Percentiles rank a stretch among this genome's conserved stretches.
Conservation (phyloP, 208 protist species). For the Zelonia costaricensis region DNA sequence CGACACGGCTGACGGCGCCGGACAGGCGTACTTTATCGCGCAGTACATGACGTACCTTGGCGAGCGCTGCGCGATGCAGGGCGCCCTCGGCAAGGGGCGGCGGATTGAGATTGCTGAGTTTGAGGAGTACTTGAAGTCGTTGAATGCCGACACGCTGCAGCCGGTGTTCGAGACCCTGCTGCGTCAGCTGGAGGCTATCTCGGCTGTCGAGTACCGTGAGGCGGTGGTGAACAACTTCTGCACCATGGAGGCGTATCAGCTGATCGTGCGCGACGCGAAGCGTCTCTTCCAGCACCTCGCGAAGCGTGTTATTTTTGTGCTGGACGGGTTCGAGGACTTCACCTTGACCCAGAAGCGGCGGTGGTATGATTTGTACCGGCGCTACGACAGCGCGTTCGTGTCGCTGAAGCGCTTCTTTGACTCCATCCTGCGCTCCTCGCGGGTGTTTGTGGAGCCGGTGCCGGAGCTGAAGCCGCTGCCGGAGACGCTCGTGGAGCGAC, state of each 20-base stretch:
- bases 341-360: slow-evolving; percentile 36
- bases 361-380: slow-evolving; percentile 47
- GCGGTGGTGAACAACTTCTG: slow-evolving; percentile 79
- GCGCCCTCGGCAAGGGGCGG: slow-evolving; percentile 26
- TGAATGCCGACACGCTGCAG: slow-evolving; percentile 39
- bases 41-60: slow-evolving; percentile 70
- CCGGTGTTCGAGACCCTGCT: slow-evolving; percentile 49
- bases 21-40: slow-evolving; percentile 58
- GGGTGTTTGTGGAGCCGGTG: slow-evolving; percentile 51
- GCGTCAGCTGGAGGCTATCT: slow-evolving; percentile 32
- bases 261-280: slow-evolving; percentile 64
- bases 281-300: slow-evolving; percentile 63
- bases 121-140: slow-evolving; percentile 41
- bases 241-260: slow-evolving; percentile 70
- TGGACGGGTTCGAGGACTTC: slow-evolving; percentile 64
- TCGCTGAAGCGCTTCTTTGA: slow-evolving; percentile 51
- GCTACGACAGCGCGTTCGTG: slow-evolving; percentile 35
- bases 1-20: slow-evolving; percentile 40
- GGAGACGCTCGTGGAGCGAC: slow-evolving; percentile 29
- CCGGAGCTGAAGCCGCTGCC: slow-evolving; percentile 61
- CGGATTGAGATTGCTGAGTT: slow-evolving; percentile 62
- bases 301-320: slow-evolving; percentile 56
- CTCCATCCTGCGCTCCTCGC: slow-evolving; percentile 47
- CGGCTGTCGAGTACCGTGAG: slow-evolving; percentile 45
- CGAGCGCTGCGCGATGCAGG: slow-evolving; percentile 46